Evolutionary conservation across 2,329 filamentous ascomycete genomes (phyloP), one percentile per base, ranked within the genome.

Genomic region (Cercospora zeae-maydis): DNA sequence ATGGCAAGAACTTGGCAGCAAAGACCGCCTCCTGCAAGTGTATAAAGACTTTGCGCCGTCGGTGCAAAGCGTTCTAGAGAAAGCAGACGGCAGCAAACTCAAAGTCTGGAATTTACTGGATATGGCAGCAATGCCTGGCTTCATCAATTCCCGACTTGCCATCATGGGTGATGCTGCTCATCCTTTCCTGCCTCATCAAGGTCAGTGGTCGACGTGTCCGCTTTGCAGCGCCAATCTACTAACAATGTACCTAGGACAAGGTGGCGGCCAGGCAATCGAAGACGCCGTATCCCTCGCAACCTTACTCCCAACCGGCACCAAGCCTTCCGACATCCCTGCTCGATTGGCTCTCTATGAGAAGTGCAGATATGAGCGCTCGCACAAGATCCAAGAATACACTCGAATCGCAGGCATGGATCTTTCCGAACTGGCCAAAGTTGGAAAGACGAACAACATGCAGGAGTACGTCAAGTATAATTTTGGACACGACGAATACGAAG

Each of bases 131-230:
- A 72, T 90, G n/a, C 80, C 82, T 0, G 79, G 75, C 0, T 90
- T 86, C 83, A 76, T 79, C 0, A 79, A 82, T 1, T 82, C 75
- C 0, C 79, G 78, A 3, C 71, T 89, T n/a, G 85, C 80, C 1
- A 72, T 89, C 0, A 72, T 90, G 0, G 88, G 88, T 0, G 88
- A 90, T 71, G 86, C 87, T 0, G 88, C 86, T 0, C 88, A 90
- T 71, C 86, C 87, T 0, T 89, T 90, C 68, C 76, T 86, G 0
- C 87, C 59, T 27, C 82, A 85, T 64, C 47, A 59, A 27, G 47
- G 34, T 45, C n/a, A 27, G 19, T 9, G 5, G 16, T 42, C 53
- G 14, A 21, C 24, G 21, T 34, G 27, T n/a, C 16, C 30, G 14
- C n/a, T 47, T 27, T 27, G 24, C 3, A 27, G 24, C 3, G 24